Conservation (phyloP, 352 stramenopile species). For the Pythium apleroticum region DNA sequence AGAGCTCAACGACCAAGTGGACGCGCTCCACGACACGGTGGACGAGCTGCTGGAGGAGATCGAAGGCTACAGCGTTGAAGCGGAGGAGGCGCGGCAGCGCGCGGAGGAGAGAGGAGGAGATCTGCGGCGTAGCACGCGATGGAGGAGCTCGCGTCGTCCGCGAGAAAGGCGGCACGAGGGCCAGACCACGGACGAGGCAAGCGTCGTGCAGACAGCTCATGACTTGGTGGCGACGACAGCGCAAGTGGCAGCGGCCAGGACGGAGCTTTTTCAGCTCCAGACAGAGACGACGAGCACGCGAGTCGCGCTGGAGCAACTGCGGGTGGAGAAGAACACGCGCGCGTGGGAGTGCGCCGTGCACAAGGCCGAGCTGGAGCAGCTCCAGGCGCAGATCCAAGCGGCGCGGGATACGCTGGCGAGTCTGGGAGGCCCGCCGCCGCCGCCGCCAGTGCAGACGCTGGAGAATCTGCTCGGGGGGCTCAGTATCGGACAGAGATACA, state of each 20-base stretch:
- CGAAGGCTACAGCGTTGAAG: not conserved
- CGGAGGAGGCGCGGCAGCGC: not conserved
- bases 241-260: not conserved
- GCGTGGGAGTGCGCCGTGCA: constrained; percentile 3
- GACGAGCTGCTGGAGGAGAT: constrained; percentile 2
- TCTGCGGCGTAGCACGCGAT: not conserved
- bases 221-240: not conserved
- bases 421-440: not conserved
- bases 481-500: constrained; percentile 3
- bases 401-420: not conserved
- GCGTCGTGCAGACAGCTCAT: not conserved
- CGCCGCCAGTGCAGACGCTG: not conserved
- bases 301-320: not conserved
- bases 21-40: not conserved
- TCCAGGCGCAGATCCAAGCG: constrained; percentile 2
- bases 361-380: not conserved
- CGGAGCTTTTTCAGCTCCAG: not conserved
- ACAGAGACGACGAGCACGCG: not conserved
- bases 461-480: not conserved
- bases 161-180: not conserved
- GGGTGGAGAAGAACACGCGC: constrained; percentile 3
- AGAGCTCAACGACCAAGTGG: constrained; percentile 1
- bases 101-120: not conserved
- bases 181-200: not conserved
- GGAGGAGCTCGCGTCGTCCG: not conserved